Percentiles rank a stretch among this genome's conserved stretches.
Evolutionary conservation across 495 filamentous ascomycete genomes (phyloP).

Genomic region (Lasiosphaeria miniovina): DNA sequence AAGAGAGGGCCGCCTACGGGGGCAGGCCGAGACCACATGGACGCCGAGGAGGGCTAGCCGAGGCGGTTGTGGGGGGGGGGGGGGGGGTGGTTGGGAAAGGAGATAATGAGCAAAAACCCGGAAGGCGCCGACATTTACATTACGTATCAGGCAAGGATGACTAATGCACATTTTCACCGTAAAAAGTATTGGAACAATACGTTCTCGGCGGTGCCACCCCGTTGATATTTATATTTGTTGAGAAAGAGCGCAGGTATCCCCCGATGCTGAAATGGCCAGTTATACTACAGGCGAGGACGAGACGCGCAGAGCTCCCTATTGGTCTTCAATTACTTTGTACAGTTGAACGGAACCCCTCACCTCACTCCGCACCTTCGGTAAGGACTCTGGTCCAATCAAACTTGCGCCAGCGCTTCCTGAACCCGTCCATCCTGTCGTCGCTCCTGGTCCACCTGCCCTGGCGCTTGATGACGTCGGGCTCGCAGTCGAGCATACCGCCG

Average conservation of each 20-base stretch:
- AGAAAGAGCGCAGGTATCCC: too few species aligned
- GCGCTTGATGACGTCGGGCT: constrained; percentile 79
- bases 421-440: constrained; percentile 72
- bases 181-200: too few species aligned
- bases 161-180: too few species aligned
- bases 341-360: neutral
- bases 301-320: too few species aligned
- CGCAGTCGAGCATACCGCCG: constrained; percentile 88
- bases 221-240: too few species aligned
- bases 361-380: constrained; percentile 29
- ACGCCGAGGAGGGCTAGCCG: constrained; percentile 67
- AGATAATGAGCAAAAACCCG: neutral
- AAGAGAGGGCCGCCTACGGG: constrained; percentile 50
- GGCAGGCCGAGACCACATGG: constrained; percentile 65
- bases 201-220: too few species aligned
- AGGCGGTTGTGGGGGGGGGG: neutral
- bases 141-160: too few species aligned
- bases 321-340: too few species aligned
- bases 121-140: too few species aligned
- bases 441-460: constrained; percentile 84
- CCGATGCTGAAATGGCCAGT: too few species aligned
- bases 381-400: constrained; percentile 95
- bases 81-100: neutral
- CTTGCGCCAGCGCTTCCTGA: constrained; percentile 81
- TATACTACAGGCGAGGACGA: too few species aligned